phyloP scores from a whole-genome alignment of 2,329 filamentous ascomycete genomes.

The Beauveria medogensis region DNA sequence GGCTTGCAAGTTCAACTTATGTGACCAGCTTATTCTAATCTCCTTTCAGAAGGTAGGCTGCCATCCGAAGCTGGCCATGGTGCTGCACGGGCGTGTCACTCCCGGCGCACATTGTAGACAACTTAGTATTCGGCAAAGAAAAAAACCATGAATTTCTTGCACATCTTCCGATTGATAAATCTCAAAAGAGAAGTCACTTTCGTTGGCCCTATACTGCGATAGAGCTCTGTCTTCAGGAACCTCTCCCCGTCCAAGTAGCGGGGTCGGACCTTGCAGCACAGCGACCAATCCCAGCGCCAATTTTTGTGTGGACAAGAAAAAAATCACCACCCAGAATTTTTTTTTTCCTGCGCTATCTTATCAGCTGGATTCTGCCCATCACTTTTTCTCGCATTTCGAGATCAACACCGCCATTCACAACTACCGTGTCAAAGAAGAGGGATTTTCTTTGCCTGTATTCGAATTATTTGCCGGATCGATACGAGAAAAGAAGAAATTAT shows the following conservation, averaged over 20 bases:
- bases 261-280: slow-evolving; percentile 1
- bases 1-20: background rate
- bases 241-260: background rate
- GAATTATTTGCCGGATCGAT: background rate
- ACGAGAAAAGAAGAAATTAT: background rate
- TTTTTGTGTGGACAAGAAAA: slow-evolving; percentile 6
- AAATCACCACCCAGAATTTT: slow-evolving; percentile 16
- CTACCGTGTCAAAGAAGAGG: background rate
- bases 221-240: too few relatives aligned
- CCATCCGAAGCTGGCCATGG: background rate
- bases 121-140: too few relatives aligned
- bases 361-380: slow-evolving; percentile 14
- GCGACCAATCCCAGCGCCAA: background rate
- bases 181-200: background rate
- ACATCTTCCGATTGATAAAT: too few relatives aligned
- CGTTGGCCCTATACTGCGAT: background rate
- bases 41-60: background rate
- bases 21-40: background rate
- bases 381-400: slow-evolving; percentile 1
- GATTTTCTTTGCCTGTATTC: background rate
- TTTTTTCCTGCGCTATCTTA: slow-evolving; percentile 24
- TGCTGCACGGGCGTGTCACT: background rate
- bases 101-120: too few relatives aligned
- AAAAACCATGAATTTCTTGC: too few relatives aligned
- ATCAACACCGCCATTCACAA: slow-evolving; percentile 11